A percentile compares a stretch with the other conserved stretches of the same genome.
Evolutionary conservation across 495 filamentous ascomycete genomes (phyloP).

Genomic region (Penicillium ochrochloron): DNA sequence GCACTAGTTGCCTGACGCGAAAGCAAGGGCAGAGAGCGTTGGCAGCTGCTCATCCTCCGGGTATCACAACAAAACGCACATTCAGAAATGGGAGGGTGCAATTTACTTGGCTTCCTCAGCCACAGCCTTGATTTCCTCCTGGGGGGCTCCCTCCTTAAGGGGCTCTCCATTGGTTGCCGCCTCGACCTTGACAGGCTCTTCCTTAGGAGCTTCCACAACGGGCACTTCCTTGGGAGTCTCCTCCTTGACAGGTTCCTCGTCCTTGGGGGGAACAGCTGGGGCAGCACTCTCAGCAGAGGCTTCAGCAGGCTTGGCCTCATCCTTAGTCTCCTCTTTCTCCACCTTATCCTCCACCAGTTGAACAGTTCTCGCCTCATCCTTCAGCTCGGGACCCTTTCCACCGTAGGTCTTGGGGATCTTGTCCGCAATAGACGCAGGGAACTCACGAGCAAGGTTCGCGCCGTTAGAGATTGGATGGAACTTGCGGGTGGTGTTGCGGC

Average conservation of each 20-base stretch:
- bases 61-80: constrained; percentile 33
- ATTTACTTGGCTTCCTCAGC: constrained; percentile 35
- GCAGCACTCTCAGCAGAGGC: constrained; percentile 11
- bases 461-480: constrained; percentile 83
- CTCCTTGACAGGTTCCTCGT: constrained; percentile 20
- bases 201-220: constrained; percentile 19
- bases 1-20: constrained; percentile 12
- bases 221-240: constrained; percentile 27
- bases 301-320: constrained; percentile 30
- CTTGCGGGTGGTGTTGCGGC: constrained; percentile 80
- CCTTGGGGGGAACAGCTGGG: constrained; percentile 13
- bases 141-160: neutral
- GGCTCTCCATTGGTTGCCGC: constrained; percentile 15
- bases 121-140: constrained; percentile 23
- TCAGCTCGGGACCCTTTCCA: constrained; percentile 59
- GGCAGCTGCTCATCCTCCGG: constrained; percentile 30
- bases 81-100: constrained; percentile 7
- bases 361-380: constrained; percentile 36
- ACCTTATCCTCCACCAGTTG: constrained; percentile 31
- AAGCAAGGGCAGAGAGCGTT: constrained; percentile 28
- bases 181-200: constrained; percentile 14
- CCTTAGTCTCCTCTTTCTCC: constrained; percentile 22
- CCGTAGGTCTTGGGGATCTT: constrained; percentile 71
- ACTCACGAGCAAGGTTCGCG: constrained; percentile 66
- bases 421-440: constrained; percentile 58